Base-by-base conservation (phyloP, 2,329 filamentous ascomycete genomes). In the Claviceps monticola region DNA sequence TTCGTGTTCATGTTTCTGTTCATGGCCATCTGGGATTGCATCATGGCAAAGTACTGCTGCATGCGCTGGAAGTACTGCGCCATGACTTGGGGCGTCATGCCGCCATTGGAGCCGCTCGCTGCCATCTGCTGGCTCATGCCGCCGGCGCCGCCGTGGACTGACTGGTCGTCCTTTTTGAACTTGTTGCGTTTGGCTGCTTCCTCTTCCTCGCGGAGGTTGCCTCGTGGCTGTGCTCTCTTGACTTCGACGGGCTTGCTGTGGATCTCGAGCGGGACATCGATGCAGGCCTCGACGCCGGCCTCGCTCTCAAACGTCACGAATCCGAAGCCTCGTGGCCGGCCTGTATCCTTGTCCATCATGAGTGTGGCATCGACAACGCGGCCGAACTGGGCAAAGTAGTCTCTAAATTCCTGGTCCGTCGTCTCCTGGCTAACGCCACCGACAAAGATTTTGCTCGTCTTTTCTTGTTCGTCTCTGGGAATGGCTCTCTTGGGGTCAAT, bases 261-360 rank as follows among this genome's bases (percentile, higher is more conserved):
- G 54, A 98, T 97, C 64, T 93, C 88, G 13, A 98, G 78, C 16
- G 88, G 86, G 21, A 83, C 79, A 52, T 84, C 82, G 44, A 98
- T 80, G 55, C 90, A 95, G 37, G 87, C 86, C 57, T 98, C 93
- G 45, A 98, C 93, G 17, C 93, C 93, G 16, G 88, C 83, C 62
- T 98, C 93, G 58, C 84, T 94, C 69, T 98, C 93, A 60, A 98
- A 98, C 0, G 93, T 98, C 50, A 98, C 93, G 66, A 98, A 98
- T 14, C 93, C 93, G 62, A 98, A 98, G 1, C 93, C 93, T 63
- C 93, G 80, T 2, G 93, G 93, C 42, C 93, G 82, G n/a, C 93
- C 93, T 1, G 93, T 98, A 67, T 98, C 93, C 70, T 98, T 98
- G 67, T 98, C 93, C 83, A 98, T 98, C 93, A 98, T 98, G 2